Evolutionary conservation across 768 basidiomycete genomes (phyloP).

Genomic region (Lactifluus rugatus): DNA sequence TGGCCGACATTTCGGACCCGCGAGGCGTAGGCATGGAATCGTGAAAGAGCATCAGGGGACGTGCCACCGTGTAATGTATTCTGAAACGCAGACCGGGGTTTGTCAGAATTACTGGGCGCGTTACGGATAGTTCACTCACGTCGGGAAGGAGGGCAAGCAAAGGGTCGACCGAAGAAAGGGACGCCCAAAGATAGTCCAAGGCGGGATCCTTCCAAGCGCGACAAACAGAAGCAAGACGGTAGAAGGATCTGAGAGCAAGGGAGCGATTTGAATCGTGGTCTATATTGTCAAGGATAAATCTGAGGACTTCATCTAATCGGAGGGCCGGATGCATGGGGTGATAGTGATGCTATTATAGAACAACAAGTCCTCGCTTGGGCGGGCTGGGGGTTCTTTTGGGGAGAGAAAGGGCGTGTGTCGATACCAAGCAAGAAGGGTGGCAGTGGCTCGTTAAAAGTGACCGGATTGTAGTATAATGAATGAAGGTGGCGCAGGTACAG

Average conservation of each 20-base stretch:
- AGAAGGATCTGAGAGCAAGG: slow-evolving; percentile 12
- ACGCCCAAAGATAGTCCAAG: slow-evolving; percentile 18
- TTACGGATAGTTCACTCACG: slow-evolving; percentile 1
- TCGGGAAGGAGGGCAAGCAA: slow-evolving; percentile 16
- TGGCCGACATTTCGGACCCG: slow-evolving; percentile 18
- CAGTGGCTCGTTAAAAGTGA: not conserved
- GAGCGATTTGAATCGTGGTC: slow-evolving; percentile 6
- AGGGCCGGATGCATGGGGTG: slow-evolving; percentile 20
- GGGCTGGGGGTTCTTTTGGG: not conserved
- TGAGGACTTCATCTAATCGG: slow-evolving; percentile 19
- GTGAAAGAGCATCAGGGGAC: slow-evolving; percentile 2
- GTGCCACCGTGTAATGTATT: not conserved
- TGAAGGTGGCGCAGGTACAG: not conserved
- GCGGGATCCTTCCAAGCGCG: slow-evolving; percentile 20
- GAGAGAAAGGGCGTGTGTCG: too few species aligned
- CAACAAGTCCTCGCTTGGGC: not conserved
- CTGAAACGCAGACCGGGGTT: not conserved
- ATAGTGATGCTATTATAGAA: not conserved
- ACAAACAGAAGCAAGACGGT: slow-evolving; percentile 17
- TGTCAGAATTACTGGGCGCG: not conserved
- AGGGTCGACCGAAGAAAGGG: slow-evolving; percentile 18
- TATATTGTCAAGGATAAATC: slow-evolving; percentile 18
- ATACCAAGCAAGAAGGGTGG: too few species aligned
- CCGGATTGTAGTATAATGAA: not conserved
- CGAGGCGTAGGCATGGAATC: slow-evolving; percentile 15